A percentile compares a stretch with the other conserved stretches of the same genome.
phyloP scores from a whole-genome alignment of 2,329 filamentous ascomycete genomes.

The Salinomyces thailandicus region DNA sequence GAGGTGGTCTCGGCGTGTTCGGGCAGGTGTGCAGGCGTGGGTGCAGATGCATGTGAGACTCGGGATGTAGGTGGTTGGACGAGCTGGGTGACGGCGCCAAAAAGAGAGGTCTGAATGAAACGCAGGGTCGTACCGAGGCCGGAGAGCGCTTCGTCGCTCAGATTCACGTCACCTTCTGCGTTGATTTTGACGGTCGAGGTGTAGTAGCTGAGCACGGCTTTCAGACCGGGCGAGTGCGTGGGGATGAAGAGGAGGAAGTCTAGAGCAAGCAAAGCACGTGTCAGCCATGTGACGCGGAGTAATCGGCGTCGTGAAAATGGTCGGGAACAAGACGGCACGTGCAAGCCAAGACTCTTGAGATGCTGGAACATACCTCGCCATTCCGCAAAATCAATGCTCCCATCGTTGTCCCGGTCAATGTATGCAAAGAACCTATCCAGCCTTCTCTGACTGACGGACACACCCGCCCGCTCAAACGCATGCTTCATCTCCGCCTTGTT shows the following conservation, averaged over 20 bases:
- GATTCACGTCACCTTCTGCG: constrained; percentile 83
- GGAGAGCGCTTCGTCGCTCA: constrained; percentile 83
- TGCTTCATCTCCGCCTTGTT: constrained; percentile 72
- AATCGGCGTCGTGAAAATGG: background rate
- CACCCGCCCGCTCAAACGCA: constrained; percentile 68
- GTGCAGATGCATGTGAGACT: background rate
- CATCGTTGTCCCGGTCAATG: constrained; percentile 82
- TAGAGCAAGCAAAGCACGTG: constrained; percentile 28
- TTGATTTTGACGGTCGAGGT: constrained; percentile 80
- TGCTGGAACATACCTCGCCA: constrained; percentile 69
- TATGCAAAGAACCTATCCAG: constrained; percentile 79
- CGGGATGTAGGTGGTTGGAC: constrained; percentile 8
- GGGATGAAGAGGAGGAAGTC: constrained; percentile 89
- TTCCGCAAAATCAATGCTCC: constrained; percentile 79
- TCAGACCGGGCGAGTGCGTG: constrained; percentile 59
- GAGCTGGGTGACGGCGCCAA: constrained; percentile 60
- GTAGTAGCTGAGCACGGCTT: constrained; percentile 83
- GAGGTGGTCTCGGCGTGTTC: background rate
- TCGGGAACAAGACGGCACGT: background rate
- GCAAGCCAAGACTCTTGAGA: no score
- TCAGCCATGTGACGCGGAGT: no score
- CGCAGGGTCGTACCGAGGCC: constrained; percentile 75
- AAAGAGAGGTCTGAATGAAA: constrained; percentile 60
- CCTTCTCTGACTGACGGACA: constrained; percentile 66
- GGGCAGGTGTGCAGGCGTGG: background rate